phyloP scores from a whole-genome alignment of 352 stramenopile species.

The Globisporangium carolinianum region DNA sequence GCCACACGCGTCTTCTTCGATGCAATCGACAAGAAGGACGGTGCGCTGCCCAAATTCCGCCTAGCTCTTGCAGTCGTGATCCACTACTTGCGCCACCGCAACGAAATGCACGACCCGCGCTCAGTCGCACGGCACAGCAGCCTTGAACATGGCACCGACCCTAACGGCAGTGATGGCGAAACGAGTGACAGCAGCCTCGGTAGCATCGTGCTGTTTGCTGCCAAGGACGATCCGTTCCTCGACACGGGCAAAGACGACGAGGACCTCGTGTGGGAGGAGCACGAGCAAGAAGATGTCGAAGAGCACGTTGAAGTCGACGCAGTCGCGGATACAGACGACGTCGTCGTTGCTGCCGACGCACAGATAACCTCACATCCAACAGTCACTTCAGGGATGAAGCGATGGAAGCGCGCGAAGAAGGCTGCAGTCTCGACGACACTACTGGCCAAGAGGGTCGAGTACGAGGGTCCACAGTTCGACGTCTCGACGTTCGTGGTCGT shows the following conservation, averaged over 20 bases:
- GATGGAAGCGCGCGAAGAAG: slow-evolving; percentile 49
- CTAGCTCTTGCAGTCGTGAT: slow-evolving; percentile 68
- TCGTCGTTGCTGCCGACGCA: no score
- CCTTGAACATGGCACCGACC: not conserved
- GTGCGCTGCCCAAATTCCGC: slow-evolving; percentile 66
- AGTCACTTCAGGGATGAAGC: slow-evolving; percentile 17
- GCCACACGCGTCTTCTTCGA: slow-evolving; percentile 59
- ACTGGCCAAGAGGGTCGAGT: slow-evolving; percentile 45
- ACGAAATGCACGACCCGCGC: slow-evolving; percentile 30
- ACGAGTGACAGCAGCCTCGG: not conserved
- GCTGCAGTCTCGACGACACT: slow-evolving; percentile 52
- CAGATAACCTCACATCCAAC: no score
- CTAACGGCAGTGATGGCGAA: not conserved
- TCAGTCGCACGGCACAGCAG: no score
- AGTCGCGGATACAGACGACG: no score
- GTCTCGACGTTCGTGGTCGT: slow-evolving; percentile 72
- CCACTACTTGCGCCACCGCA: slow-evolving; percentile 67
- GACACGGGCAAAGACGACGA: slow-evolving; percentile 57
- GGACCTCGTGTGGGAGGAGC: slow-evolving; percentile 29
- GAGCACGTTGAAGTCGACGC: slow-evolving; percentile 17
- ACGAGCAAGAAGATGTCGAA: slow-evolving; percentile 17
- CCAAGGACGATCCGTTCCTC: slow-evolving; percentile 47
- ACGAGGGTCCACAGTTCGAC: slow-evolving; percentile 54
- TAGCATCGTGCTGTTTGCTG: slow-evolving; percentile 27
- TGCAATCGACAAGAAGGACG: slow-evolving; percentile 64